These are phyloP conservation scores for Boletellus sp. DNA, from an alignment of 768 basidiomycete species.

Conservation along the genomic window DNA sequence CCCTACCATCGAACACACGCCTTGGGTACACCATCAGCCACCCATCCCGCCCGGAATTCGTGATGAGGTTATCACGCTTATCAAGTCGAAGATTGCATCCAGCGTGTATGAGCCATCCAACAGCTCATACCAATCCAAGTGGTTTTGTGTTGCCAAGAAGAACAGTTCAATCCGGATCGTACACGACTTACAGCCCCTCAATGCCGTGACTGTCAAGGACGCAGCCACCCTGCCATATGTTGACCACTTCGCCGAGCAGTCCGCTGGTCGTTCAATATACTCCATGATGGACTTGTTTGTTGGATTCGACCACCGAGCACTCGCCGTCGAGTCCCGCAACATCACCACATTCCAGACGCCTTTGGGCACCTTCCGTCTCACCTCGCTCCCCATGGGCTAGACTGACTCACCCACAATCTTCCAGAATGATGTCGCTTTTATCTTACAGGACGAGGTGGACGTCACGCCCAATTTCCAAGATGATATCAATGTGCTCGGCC, in stretches of 20 bases:
- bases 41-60: constrained; percentile 30
- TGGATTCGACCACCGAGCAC: not conserved
- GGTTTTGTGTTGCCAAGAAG: constrained; percentile 39
- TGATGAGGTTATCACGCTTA: constrained; percentile 22
- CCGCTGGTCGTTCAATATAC: constrained; percentile 6
- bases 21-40: constrained; percentile 29
- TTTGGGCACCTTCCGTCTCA: constrained; percentile 31
- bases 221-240: constrained; percentile 10
- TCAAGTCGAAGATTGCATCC: constrained; percentile 34
- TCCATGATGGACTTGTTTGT: constrained; percentile 3
- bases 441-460: constrained; percentile 38
- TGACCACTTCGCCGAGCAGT: constrained; percentile 13
- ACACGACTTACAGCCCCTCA: constrained; percentile 26
- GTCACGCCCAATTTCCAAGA: constrained; percentile 38
- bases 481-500: constrained; percentile 37
- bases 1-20: constrained; percentile 34
- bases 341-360: constrained; percentile 45
- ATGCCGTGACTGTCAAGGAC: constrained; percentile 7
- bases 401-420: constrained; percentile 40
- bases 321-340: constrained; percentile 23
- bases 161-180: constrained; percentile 20
- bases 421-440: constrained; percentile 37
- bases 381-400: constrained; percentile 39
- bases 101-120: constrained; percentile 41
- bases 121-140: constrained; percentile 36